Conservation (phyloP, 768 basidiomycete genomes). For the Agaricus sinodeliciosus region DNA sequence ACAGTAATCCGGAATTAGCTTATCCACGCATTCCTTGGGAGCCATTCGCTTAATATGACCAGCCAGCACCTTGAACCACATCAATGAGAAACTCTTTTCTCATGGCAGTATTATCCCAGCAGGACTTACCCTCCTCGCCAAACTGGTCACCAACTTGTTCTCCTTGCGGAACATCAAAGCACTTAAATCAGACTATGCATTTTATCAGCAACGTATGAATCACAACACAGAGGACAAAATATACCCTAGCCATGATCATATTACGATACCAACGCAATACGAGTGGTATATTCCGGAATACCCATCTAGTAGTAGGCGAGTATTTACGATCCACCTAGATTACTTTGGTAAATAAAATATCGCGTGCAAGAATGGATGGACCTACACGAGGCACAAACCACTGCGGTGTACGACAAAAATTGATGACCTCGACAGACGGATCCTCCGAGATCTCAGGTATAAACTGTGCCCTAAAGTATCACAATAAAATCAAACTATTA, state of each 20-base stretch:
- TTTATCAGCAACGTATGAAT: background rate
- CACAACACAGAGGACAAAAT: conserved; percentile 10
- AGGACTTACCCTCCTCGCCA: conserved; percentile 24
- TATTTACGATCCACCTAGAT: conserved; percentile 34
- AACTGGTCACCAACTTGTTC: conserved; percentile 24
- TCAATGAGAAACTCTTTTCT: background rate
- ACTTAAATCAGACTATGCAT: conserved; percentile 29
- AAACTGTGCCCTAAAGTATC: conserved; percentile 49
- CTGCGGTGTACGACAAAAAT: conserved; percentile 55
- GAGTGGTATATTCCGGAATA: conserved; percentile 47
- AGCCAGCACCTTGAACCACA: conserved; percentile 27
- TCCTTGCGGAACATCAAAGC: conserved; percentile 35
- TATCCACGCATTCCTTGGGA: conserved; percentile 39
- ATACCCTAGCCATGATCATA: conserved; percentile 40
- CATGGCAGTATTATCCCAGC: background rate
- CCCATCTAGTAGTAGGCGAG: conserved; percentile 40
- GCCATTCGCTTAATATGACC: conserved; percentile 40
- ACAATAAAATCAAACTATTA: background rate
- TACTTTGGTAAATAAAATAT: background rate
- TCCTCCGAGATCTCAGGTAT: conserved; percentile 47
- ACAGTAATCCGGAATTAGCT: conserved; percentile 50
- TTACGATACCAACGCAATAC: conserved; percentile 41
- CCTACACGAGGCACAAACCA: conserved; percentile 51
- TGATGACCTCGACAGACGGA: conserved; percentile 41
- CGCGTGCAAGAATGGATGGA: background rate